These are phyloP conservation scores for Talaromyces albobiverticillius DNA, from an alignment of 2,329 filamentous ascomycete genomes.

Conservation along the genomic window DNA sequence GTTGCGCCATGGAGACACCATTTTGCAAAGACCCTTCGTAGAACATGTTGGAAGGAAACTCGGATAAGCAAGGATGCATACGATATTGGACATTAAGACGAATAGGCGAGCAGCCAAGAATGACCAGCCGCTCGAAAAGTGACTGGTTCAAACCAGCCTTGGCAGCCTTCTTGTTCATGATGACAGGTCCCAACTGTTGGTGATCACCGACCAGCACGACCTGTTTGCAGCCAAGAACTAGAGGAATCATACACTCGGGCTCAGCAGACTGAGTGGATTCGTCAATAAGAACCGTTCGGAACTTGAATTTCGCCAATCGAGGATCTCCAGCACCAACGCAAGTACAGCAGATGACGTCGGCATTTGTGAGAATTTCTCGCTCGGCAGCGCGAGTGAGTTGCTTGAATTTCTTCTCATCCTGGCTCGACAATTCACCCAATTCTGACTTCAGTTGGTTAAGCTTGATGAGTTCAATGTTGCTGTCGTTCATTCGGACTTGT, in stretches of 20 bases:
- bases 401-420: constrained; percentile 98
- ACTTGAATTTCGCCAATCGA: constrained; percentile 93
- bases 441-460: constrained; percentile 90
- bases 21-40: constrained; percentile 98
- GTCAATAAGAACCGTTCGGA: constrained; percentile 95
- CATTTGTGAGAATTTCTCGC: constrained; percentile 89
- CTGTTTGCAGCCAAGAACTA: constrained; percentile 96
- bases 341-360: constrained; percentile 97
- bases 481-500: constrained; percentile 96
- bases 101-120: constrained; percentile 85
- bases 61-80: constrained; percentile 96
- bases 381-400: constrained; percentile 90
- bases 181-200: constrained; percentile 95
- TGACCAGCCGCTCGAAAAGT: constrained; percentile 94
- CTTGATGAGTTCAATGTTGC: constrained; percentile 88
- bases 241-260: constrained; percentile 97
- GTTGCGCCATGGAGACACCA: constrained; percentile 84
- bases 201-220: constrained; percentile 98
- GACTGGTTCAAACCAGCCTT: constrained; percentile 97
- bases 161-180: constrained; percentile 99
- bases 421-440: constrained; percentile 83
- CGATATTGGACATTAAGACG: constrained; percentile 96
- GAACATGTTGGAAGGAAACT: constrained; percentile 99
- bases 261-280: constrained; percentile 98
- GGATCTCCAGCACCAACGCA: constrained; percentile 97